These are phyloP conservation scores for Daldinia sp. DNA, from an alignment of 2,329 filamentous ascomycete genomes.

Conservation along the genomic window DNA sequence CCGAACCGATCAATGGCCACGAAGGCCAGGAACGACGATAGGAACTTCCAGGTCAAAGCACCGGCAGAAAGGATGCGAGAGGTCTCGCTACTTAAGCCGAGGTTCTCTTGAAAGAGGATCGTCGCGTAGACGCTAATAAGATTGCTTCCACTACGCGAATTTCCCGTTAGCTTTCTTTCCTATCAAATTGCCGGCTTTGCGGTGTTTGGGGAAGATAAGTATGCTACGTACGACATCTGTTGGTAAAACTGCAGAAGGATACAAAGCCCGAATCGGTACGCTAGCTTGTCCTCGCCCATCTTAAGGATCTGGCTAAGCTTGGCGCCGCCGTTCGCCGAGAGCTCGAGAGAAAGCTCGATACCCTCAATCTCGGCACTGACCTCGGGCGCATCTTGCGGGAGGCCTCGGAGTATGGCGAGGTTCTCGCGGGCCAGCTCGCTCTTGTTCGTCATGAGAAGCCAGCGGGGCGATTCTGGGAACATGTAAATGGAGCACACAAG, in stretches of 20 bases:
- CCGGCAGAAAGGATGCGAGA: constrained; percentile 60
- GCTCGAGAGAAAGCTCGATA: constrained; percentile 63
- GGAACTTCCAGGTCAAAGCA: constrained; percentile 68
- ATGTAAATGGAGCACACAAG: constrained; percentile 51
- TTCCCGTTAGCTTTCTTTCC: background rate
- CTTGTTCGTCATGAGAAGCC: constrained; percentile 52
- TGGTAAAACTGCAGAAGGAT: constrained; percentile 64
- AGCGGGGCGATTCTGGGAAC: constrained; percentile 55
- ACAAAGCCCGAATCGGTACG: constrained; percentile 64
- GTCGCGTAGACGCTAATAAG: constrained; percentile 62
- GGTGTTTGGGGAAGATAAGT: background rate
- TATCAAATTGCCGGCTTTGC: background rate
- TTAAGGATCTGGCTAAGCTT: constrained; percentile 60
- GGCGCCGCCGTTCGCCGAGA: constrained; percentile 53
- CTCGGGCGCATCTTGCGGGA: constrained; percentile 43
- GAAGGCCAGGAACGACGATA: constrained; percentile 58
- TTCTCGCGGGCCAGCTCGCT: constrained; percentile 50
- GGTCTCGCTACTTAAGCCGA: constrained; percentile 54
- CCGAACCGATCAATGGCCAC: constrained; percentile 65
- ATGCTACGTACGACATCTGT: constrained; percentile 57
- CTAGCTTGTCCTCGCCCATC: constrained; percentile 63
- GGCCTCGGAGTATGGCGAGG: constrained; percentile 48
- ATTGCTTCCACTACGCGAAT: constrained; percentile 56
- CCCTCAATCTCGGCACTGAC: constrained; percentile 58
- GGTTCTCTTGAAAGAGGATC: constrained; percentile 57